phyloP scores from a whole-genome alignment of 441 rosid species.

The Erysimum cheiri region DNA sequence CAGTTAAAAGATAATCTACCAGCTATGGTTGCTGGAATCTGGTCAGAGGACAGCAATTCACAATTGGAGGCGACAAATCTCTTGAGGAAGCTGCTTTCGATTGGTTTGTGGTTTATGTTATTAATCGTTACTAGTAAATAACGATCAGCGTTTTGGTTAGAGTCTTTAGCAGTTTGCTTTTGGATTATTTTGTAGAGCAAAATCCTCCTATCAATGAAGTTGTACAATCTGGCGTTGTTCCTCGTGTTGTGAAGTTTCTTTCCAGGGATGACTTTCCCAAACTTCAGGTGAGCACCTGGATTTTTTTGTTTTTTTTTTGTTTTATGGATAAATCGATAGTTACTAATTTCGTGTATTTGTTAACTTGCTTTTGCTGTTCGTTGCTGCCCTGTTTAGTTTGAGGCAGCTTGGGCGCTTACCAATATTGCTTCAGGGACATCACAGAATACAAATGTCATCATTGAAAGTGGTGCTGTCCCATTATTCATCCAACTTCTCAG shows the following conservation, averaged over 20 bases:
- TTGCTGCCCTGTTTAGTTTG: constrained; percentile 48
- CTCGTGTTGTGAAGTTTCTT: constrained; percentile 61
- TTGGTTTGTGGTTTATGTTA: constrained; percentile 44
- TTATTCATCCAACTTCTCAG: constrained; percentile 55
- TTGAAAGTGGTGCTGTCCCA: constrained; percentile 58
- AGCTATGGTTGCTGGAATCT: constrained; percentile 53
- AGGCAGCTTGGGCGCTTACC: constrained; percentile 70
- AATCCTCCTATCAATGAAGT: constrained; percentile 65
- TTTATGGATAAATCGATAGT: constrained; percentile 4
- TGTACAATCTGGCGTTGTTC: constrained; percentile 62
- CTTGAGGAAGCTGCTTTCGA: constrained; percentile 56
- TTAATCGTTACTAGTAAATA: neutral
- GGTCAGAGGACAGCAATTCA: constrained; percentile 50
- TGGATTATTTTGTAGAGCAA: constrained; percentile 43
- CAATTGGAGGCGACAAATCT: constrained; percentile 55
- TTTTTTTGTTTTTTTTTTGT: constrained; percentile 1
- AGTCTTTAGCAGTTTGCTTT: constrained; percentile 3
- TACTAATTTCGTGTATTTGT: neutral
- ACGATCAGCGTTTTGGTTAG: neutral
- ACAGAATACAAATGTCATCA: constrained; percentile 55
- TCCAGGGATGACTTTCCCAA: constrained; percentile 53
- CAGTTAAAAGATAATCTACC: constrained; percentile 56
- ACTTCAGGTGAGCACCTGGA: constrained; percentile 51
- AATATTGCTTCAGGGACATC: constrained; percentile 67
- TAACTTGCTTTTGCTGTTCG: neutral